Evolutionary conservation across 352 stramenopile species (phyloP).

Genomic region (Poterioochromonas sp.): DNA sequence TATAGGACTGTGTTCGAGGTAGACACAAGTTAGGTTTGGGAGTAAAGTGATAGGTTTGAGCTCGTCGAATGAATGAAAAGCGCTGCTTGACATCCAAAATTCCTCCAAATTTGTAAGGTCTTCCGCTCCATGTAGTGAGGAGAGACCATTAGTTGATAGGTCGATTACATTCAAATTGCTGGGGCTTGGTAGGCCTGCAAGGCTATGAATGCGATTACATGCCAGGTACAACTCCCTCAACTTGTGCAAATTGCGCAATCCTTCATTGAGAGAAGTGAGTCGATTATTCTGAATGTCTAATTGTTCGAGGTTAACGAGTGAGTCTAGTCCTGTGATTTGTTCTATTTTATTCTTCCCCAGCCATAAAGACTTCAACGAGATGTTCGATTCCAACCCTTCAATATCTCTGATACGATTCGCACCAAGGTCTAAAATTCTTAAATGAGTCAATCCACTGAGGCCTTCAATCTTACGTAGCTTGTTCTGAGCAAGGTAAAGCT

Average conservation of each 20-base stretch:
- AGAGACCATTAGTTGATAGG: constrained; percentile 56
- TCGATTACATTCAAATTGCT: constrained; percentile 62
- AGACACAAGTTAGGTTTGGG: constrained; percentile 49
- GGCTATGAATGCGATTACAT: constrained; percentile 86
- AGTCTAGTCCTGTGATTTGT: constrained; percentile 66
- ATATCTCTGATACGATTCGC: constrained; percentile 84
- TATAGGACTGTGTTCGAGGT: constrained; percentile 78
- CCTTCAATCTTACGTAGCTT: constrained; percentile 90
- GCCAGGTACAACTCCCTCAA: constrained; percentile 95
- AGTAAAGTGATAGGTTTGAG: constrained; percentile 37
- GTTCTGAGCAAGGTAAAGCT: constrained; percentile 92
- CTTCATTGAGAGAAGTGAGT: constrained; percentile 71
- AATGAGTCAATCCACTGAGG: constrained; percentile 61
- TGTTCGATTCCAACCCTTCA: constrained; percentile 73
- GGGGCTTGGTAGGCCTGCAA: constrained; percentile 59
- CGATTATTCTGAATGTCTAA: constrained; percentile 88
- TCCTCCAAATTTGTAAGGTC: constrained; percentile 43
- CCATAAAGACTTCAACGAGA: constrained; percentile 86
- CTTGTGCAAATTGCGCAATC: constrained; percentile 64
- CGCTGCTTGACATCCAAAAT: constrained; percentile 46
- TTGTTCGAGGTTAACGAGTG: constrained; percentile 69
- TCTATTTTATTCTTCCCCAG: constrained; percentile 97
- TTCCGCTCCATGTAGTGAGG: constrained; percentile 27
- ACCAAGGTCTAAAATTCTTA: constrained; percentile 89
- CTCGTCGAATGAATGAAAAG: constrained; percentile 38